Conservation (phyloP, 2,329 filamentous ascomycete genomes). For the Coniochaeta ligniaria region DNA sequence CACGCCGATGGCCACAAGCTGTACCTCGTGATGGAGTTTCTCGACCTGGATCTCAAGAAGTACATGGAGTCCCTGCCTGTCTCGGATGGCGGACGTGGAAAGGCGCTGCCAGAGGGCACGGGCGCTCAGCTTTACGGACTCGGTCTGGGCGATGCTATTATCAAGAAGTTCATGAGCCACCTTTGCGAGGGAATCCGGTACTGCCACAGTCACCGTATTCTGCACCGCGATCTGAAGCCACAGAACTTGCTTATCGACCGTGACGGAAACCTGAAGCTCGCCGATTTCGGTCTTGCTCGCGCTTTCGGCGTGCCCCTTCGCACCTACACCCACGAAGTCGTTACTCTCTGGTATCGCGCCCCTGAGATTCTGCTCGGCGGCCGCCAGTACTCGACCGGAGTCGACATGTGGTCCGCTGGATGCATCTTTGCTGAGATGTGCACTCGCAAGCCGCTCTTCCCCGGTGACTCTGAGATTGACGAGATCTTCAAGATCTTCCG, state of each 20-base stretch:
- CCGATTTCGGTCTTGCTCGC: constrained; percentile 79
- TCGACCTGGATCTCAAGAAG: constrained; percentile 84
- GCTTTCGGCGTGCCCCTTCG: constrained; percentile 83
- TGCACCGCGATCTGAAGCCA: constrained; percentile 80
- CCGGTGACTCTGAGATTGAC: constrained; percentile 84
- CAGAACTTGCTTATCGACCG: constrained; percentile 79
- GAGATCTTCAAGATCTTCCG: constrained; percentile 94
- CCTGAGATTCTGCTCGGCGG: constrained; percentile 83
- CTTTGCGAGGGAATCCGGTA: constrained; percentile 73
- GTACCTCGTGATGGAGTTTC: constrained; percentile 82
- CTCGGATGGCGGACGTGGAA: constrained; percentile 72
- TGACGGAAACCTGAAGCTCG: constrained; percentile 81
- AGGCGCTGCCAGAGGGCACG: constrained; percentile 70
- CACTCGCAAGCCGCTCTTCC: constrained; percentile 81
- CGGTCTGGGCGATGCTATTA: constrained; percentile 70
- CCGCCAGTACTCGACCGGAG: constrained; percentile 84
- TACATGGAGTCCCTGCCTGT: constrained; percentile 88
- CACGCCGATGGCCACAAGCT: constrained; percentile 89
- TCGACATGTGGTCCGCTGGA: constrained; percentile 88
- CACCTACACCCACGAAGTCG: constrained; percentile 88
- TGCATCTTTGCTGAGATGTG: constrained; percentile 94
- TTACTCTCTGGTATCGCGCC: constrained; percentile 83
- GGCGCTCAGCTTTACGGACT: constrained; percentile 55
- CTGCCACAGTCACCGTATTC: constrained; percentile 76
- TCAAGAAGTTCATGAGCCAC: constrained; percentile 89